phyloP scores from a whole-genome alignment of 2,329 filamentous ascomycete genomes.

The Microcyclosporella mali region DNA sequence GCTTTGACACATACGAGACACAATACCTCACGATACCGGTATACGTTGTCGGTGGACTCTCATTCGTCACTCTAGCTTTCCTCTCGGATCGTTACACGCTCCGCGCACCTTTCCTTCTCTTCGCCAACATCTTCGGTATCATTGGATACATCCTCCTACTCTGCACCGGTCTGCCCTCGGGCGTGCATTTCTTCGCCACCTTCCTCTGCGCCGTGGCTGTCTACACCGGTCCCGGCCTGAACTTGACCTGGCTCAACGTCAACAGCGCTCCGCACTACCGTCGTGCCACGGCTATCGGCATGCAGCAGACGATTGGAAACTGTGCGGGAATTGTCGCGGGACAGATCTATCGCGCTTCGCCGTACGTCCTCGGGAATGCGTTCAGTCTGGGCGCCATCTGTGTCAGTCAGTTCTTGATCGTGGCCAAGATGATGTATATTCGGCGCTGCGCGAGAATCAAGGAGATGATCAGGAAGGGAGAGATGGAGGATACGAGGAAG shows the following conservation, averaged over 20 bases:
- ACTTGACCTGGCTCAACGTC: constrained; percentile 44
- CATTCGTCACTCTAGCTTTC: constrained; percentile 8
- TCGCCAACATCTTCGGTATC: constrained; percentile 46
- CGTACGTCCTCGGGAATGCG: constrained; percentile 12
- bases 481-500: constrained; percentile 6
- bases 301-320: constrained; percentile 45
- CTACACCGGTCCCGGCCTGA: constrained; percentile 37
- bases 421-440: constrained; percentile 9
- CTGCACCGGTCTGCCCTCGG: constrained; percentile 12
- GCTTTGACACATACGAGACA: constrained; percentile 38
- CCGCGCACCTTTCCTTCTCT: constrained; percentile 3
- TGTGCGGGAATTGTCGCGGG: constrained; percentile 45
- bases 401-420: constrained; percentile 8
- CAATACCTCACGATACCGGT: constrained; percentile 43
- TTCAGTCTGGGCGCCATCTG: constrained; percentile 10
- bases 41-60: constrained; percentile 28
- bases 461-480: constrained; percentile 4
- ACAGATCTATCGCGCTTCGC: constrained; percentile 37
- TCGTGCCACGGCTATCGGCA: constrained; percentile 42
- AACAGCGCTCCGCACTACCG: constrained; percentile 46
- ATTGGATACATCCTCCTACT: constrained; percentile 52
- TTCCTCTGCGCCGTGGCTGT: constrained; percentile 24
- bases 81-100: constrained; percentile 2
- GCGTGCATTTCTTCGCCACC: constrained; percentile 23
- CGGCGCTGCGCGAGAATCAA: constrained; percentile 3